Evolutionary conservation across 1,284 basidiomycete genomes (phyloP).

Genomic region (Apiotrichum gracile): DNA sequence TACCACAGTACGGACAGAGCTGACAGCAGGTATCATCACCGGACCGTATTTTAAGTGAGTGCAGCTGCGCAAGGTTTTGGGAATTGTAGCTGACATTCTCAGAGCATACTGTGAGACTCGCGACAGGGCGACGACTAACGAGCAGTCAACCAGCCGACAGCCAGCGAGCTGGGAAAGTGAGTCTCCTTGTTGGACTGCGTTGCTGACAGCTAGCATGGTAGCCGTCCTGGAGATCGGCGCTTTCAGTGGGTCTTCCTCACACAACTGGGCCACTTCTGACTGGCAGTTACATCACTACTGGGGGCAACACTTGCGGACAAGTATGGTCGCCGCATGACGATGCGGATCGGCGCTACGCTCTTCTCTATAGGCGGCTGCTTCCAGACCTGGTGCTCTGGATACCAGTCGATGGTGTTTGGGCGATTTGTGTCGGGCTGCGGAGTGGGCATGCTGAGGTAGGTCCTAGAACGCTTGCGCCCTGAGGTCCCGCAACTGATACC

Average conservation of each 20-base stretch:
- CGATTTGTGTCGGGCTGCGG: conserved; percentile 85
- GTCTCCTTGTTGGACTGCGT: not conserved
- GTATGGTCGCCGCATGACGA: conserved; percentile 78
- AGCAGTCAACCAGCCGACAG: conserved; percentile 62
- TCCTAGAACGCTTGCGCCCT: conserved; percentile 13
- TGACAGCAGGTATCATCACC: conserved; percentile 70
- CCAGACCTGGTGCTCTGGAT: conserved; percentile 82
- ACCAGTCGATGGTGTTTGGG: conserved; percentile 78
- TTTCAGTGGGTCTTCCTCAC: conserved; percentile 56
- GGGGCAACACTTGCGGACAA: conserved; percentile 82
- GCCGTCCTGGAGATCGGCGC: conserved; percentile 89
- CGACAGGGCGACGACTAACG: conserved; percentile 5
- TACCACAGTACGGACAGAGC: not conserved
- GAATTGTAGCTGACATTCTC: not conserved
- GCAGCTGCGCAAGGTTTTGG: not conserved
- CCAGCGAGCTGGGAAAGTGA: conserved; percentile 51
- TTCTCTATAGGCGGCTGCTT: conserved; percentile 85
- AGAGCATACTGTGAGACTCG: conserved; percentile 29
- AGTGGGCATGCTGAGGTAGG: conserved; percentile 84
- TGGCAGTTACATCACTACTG: conserved; percentile 75
- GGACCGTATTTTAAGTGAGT: conserved; percentile 72
- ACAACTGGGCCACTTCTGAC: not conserved
- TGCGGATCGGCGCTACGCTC: conserved; percentile 77
- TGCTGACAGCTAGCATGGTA: conserved; percentile 63
- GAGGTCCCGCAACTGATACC: not conserved